phyloP scores from a whole-genome alignment of 1,139 yeast species.

The Trichomonascaceae sp. region DNA sequence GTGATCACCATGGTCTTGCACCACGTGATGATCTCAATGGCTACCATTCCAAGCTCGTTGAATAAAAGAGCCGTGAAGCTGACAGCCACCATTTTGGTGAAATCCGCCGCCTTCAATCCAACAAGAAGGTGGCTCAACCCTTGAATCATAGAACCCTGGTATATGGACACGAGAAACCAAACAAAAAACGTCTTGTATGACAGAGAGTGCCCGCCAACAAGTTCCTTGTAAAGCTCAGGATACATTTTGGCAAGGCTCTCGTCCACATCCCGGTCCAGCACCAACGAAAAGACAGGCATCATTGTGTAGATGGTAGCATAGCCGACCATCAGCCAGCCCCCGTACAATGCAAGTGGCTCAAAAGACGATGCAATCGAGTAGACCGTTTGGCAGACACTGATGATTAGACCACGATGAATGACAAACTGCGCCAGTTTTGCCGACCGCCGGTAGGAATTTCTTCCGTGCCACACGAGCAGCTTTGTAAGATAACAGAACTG shows the following conservation, averaged over 20 bases:
- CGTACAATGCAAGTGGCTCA: constrained; percentile 87
- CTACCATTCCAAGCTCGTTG: constrained; percentile 90
- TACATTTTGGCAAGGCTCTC: constrained; percentile 80
- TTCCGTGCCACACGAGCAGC: constrained; percentile 90
- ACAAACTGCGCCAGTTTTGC: constrained; percentile 93
- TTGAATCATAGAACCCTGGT: constrained; percentile 75
- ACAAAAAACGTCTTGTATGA: constrained; percentile 80
- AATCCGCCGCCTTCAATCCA: constrained; percentile 41
- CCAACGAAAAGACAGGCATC: constrained; percentile 95
- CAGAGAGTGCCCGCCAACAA: constrained; percentile 75
- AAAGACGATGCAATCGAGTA: constrained; percentile 74
- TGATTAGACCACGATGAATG: constrained; percentile 88
- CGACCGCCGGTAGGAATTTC: constrained; percentile 90
- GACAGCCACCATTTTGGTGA: constrained; percentile 69
- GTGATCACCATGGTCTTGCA: constrained; percentile 62
- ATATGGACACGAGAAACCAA: constrained; percentile 81
- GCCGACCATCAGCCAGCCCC: constrained; percentile 98
- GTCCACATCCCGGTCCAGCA: constrained; percentile 81
- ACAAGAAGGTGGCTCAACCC: constrained; percentile 65
- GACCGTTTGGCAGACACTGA: constrained; percentile 94
- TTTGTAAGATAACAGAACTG: constrained; percentile 86
- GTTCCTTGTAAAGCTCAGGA: constrained; percentile 89
- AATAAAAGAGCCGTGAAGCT: constrained; percentile 69
- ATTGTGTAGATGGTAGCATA: constrained; percentile 94
- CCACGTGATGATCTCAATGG: constrained; percentile 85